Base-by-base conservation (phyloP, 805 yeast species). In the Saturnispora hagleri region DNA sequence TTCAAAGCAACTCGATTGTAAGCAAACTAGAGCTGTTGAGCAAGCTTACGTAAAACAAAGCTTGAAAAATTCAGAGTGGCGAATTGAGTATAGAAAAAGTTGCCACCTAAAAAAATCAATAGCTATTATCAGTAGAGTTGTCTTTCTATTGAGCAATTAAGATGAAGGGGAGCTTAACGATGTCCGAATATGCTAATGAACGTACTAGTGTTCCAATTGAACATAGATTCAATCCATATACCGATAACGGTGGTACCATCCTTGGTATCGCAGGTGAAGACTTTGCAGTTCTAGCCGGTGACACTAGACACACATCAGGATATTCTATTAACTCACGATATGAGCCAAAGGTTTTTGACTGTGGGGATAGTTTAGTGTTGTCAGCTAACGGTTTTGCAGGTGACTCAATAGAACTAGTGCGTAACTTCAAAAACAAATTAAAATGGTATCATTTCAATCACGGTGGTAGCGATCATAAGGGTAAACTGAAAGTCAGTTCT, bases 241-340 rank as follows among this genome's bases (percentile, higher is more conserved):
- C 91, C 31, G 96, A 90, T 69, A 89, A 90, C 62, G 99, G 99
- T 61, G 99, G 99, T 63, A 91, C 98, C 7, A 90, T 91, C 51
- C 73, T 93, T 59, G 99, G 98, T 50, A 93, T 93, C 69, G 97
- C 99, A 1, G 99, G 99, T 48, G 87, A 89, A 67, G 97, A 93
- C 69, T 93, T 89, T 63, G 97, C 96, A 18, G 93, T 93, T 35
- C 75, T 93, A 55, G 99, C 99, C 0, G 98, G 98, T 45, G 99
- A 93, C 68, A 93, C 99, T n/a, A 84, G 99, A 74, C 95, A 86
- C 63, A 88, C 96, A 5, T 83, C 86, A 18, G 99, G 97, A 22
- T 93, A 89, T 71, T 82, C 87, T 56, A 93, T 93, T 68, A 89
- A 93, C 67, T 83, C 97, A 9, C 82, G 99, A 64, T 83, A 86